phyloP scores from a whole-genome alignment of 2,329 filamentous ascomycete species.

The Paracoccidioides brasiliensis region DNA sequence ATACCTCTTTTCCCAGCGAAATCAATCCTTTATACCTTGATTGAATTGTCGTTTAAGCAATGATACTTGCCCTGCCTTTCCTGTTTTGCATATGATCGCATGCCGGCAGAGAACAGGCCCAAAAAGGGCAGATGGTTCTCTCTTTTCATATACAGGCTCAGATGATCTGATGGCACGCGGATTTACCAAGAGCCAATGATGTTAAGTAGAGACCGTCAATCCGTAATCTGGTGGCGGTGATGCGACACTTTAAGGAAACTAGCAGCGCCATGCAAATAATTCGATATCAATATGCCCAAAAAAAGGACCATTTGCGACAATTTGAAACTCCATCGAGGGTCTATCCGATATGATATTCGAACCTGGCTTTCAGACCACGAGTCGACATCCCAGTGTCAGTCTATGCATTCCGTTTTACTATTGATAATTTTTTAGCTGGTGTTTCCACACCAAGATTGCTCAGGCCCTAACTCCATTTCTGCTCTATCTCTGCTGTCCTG shows the following conservation, averaged over 20 bases:
- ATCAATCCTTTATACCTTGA: neutral
- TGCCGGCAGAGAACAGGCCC: neutral
- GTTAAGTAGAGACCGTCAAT: neutral
- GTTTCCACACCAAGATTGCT: conserved; percentile 2
- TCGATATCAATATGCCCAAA: neutral
- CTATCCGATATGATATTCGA: neutral
- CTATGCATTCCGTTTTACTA: neutral
- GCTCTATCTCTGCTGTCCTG: neutral
- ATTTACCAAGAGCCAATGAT: neutral
- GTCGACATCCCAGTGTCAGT: neutral
- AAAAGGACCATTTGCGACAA: neutral
- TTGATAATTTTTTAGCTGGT: neutral
- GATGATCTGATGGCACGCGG: neutral
- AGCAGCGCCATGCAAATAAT: neutral
- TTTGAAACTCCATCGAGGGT: neutral
- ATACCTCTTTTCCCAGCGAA: too few relatives aligned
- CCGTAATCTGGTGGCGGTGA: neutral
- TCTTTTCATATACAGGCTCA: neutral
- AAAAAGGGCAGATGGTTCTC: neutral
- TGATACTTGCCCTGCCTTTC: neutral
- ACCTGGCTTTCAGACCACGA: neutral
- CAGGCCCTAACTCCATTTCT: neutral
- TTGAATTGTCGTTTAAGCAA: neutral
- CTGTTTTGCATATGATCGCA: neutral
- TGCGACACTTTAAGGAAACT: neutral